Percentiles rank a stretch among this genome's conserved stretches.
Evolutionary conservation across 305 asterid species (phyloP).

Genomic region (Solanum hybrid): DNA sequence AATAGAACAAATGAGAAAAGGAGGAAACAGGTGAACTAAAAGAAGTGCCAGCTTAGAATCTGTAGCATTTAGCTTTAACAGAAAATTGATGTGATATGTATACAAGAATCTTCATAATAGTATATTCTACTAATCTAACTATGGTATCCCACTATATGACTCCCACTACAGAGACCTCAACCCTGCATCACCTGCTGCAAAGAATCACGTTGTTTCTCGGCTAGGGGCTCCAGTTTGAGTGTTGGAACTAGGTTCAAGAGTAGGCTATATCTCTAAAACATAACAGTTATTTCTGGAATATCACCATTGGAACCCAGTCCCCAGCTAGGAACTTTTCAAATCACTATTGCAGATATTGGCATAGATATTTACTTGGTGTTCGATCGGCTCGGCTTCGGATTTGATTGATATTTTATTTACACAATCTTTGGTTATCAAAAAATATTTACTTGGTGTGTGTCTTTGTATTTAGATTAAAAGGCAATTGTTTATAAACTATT

Average conservation of each 20-base stretch:
- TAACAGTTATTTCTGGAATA: neutral
- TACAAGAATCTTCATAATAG: neutral
- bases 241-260: neutral
- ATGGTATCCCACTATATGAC: neutral
- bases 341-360: neutral
- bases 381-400: neutral
- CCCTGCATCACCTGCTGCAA: neutral
- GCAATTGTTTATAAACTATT: neutral
- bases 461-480: neutral
- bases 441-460: neutral
- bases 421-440: neutral
- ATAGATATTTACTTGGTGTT: neutral
- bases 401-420: neutral
- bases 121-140: neutral
- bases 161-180: neutral
- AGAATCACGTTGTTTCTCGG: neutral
- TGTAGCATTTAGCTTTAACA: neutral
- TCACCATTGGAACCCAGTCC: neutral
- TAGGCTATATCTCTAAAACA: neutral
- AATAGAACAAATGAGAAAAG: neutral
- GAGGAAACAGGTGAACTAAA: neutral
- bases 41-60: neutral
- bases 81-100: neutral
- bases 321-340: neutral
- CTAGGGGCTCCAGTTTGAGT: neutral